Conservation (phyloP, 495 filamentous ascomycete genomes). For the Bacidia gigantensis region DNA sequence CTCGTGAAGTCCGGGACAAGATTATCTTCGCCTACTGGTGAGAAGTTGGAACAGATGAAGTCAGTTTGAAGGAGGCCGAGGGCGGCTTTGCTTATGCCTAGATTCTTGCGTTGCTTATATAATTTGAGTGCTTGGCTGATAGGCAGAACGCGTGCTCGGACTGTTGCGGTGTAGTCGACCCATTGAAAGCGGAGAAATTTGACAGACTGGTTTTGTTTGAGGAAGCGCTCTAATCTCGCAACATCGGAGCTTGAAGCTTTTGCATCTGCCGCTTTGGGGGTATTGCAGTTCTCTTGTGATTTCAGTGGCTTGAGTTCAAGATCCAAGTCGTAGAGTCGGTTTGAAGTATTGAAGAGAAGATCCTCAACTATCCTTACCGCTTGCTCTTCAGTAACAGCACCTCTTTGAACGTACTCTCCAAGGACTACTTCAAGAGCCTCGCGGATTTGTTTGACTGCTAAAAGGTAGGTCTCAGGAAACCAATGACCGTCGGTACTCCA, state of each 20-base stretch:
- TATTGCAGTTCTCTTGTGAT: background rate
- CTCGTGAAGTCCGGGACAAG: conserved; percentile 47
- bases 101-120: conserved; percentile 35
- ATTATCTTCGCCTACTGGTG: conserved; percentile 42
- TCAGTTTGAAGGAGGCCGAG: conserved; percentile 49
- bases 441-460: conserved; percentile 66
- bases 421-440: conserved; percentile 60
- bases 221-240: conserved; percentile 15
- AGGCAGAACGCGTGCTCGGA: conserved; percentile 58
- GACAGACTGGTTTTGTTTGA: conserved; percentile 24
- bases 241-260: background rate
- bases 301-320: conserved; percentile 1
- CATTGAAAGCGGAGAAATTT: conserved; percentile 62
- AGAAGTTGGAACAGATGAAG: conserved; percentile 27
- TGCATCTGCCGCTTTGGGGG: background rate
- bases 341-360: conserved; percentile 59
- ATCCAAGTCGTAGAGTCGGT: conserved; percentile 44
- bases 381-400: conserved; percentile 42
- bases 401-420: conserved; percentile 44
- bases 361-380: conserved; percentile 44
- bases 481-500: conserved; percentile 76
- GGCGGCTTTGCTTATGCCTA: conserved; percentile 41
- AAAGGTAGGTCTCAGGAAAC: conserved; percentile 71
- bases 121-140: conserved; percentile 48
- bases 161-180: conserved; percentile 60